These are phyloP conservation scores for Cladosporium cucumerinum DNA, from an alignment of 2,329 filamentous ascomycete species.

Conservation along the genomic window DNA sequence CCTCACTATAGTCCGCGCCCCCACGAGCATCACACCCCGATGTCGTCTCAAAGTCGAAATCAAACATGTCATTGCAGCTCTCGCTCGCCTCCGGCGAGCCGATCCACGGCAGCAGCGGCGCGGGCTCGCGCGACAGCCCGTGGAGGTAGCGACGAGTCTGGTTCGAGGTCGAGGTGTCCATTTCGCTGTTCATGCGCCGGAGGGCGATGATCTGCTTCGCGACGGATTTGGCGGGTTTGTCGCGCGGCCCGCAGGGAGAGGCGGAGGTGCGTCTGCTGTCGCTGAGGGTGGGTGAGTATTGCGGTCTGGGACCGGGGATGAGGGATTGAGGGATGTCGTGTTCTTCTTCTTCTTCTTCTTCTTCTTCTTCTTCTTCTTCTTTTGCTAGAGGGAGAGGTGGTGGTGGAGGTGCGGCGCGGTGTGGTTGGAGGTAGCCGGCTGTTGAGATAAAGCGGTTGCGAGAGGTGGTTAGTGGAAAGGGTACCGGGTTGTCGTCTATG, in stretches of 20 bases:
- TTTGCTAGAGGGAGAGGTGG: constrained; percentile 16
- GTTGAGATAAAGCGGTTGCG: constrained; percentile 14
- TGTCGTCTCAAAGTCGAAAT: constrained; percentile 26
- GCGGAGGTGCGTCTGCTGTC: constrained; percentile 20
- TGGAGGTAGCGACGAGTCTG: constrained; percentile 38
- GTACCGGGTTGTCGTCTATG: constrained; percentile 7
- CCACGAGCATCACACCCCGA: neutral
- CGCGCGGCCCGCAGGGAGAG: constrained; percentile 33
- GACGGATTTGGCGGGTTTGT: constrained; percentile 36
- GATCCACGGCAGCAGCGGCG: constrained; percentile 33
- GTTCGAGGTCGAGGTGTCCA: constrained; percentile 24
- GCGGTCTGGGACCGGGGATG: constrained; percentile 1
- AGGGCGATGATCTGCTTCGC: constrained; percentile 40
- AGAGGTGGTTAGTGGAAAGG: constrained; percentile 12
- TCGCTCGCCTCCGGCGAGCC: constrained; percentile 18
- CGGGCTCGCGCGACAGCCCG: constrained; percentile 39
- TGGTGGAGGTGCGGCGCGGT: constrained; percentile 20
- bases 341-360: no score
- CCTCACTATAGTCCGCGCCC: neutral
- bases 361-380: no score
- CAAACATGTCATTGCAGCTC: constrained; percentile 24
- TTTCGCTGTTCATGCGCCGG: constrained; percentile 45
- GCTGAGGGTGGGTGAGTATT: constrained; percentile 14
- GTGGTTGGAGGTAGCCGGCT: constrained; percentile 14
- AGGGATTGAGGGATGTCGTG: neutral